phyloP scores from a whole-genome alignment of 2,329 filamentous ascomycete species.

The Arthroderma uncinatum region DNA sequence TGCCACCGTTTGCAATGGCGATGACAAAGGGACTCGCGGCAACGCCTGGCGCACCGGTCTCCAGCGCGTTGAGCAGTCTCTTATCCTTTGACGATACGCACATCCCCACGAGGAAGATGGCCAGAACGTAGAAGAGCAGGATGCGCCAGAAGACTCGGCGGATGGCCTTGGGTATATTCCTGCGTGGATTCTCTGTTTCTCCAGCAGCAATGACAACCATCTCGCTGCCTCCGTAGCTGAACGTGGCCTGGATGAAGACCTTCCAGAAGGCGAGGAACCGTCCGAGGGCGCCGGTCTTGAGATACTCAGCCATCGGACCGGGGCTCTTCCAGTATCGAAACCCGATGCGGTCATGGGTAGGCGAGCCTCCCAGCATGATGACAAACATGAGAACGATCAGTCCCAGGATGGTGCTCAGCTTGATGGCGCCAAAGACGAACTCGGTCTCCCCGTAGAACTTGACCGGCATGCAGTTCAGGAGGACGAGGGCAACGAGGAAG shows the following conservation, averaged over 20 bases:
- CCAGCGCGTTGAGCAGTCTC: conserved; percentile 24
- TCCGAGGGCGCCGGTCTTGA: conserved; percentile 30
- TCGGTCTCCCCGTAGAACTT: conserved; percentile 20
- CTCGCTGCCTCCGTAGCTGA: conserved; percentile 43
- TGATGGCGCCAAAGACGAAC: conserved; percentile 41
- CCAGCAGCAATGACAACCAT: conserved; percentile 40
- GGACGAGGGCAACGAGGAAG: conserved; percentile 17
- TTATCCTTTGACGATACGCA: conserved; percentile 30
- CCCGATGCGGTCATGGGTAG: conserved; percentile 35
- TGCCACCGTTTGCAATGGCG: conserved; percentile 37
- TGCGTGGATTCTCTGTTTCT: conserved; percentile 37
- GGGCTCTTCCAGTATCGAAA: conserved; percentile 42
- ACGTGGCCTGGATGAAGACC: conserved; percentile 38
- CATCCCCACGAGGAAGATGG: conserved; percentile 26
- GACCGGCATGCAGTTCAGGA: conserved; percentile 17
- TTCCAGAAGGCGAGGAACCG: conserved; percentile 45
- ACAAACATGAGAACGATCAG: conserved; percentile 42
- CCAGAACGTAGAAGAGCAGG: conserved; percentile 31
- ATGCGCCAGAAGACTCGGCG: conserved; percentile 38
- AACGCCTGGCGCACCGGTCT: conserved; percentile 25
- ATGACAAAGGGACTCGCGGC: conserved; percentile 45
- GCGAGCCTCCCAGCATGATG: conserved; percentile 39
- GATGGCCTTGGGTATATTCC: conserved; percentile 33
- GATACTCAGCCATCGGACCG: conserved; percentile 35
- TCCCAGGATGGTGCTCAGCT: conserved; percentile 41